These are phyloP conservation scores for Pichia californica DNA, from an alignment of 805 yeast genomes.

Conservation along the genomic window DNA sequence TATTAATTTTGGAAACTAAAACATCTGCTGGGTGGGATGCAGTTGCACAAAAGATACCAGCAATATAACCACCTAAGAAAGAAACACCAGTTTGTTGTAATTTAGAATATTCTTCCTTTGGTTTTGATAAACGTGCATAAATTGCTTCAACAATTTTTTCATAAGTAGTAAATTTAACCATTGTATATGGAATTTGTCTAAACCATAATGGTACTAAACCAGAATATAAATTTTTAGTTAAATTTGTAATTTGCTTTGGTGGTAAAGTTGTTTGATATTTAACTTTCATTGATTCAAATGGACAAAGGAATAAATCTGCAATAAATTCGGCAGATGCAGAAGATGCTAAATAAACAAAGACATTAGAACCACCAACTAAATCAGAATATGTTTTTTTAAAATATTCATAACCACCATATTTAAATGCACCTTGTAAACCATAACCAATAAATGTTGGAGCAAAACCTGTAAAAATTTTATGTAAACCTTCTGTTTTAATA, in stretches of 20 bases:
- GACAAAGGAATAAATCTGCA: conserved; percentile 87
- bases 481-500: conserved; percentile 63
- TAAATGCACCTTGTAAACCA: conserved; percentile 95
- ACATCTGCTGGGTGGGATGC: conserved; percentile 99
- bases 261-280: conserved; percentile 91
- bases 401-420: conserved; percentile 90
- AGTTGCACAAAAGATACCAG: conserved; percentile 93
- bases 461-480: conserved; percentile 77
- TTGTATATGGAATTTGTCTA: conserved; percentile 97
- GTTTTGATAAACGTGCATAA: conserved; percentile 65
- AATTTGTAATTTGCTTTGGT: conserved; percentile 60
- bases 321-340: conserved; percentile 92
- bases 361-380: conserved; percentile 61
- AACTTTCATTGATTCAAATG: conserved; percentile 92
- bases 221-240: conserved; percentile 65
- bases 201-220: conserved; percentile 92
- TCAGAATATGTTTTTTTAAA: conserved; percentile 77
- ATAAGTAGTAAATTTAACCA: conserved; percentile 94
- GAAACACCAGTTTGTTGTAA: conserved; percentile 90
- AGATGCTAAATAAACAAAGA: conserved; percentile 72
- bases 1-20: conserved; percentile 88
- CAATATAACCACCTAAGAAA: conserved; percentile 92
- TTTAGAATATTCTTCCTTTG: conserved; percentile 63
- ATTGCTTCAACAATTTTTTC: conserved; percentile 84
- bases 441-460: conserved; percentile 93